Evolutionary conservation across 2,329 filamentous ascomycete genomes (phyloP).

Genomic region (Cordyceps farinosa): DNA sequence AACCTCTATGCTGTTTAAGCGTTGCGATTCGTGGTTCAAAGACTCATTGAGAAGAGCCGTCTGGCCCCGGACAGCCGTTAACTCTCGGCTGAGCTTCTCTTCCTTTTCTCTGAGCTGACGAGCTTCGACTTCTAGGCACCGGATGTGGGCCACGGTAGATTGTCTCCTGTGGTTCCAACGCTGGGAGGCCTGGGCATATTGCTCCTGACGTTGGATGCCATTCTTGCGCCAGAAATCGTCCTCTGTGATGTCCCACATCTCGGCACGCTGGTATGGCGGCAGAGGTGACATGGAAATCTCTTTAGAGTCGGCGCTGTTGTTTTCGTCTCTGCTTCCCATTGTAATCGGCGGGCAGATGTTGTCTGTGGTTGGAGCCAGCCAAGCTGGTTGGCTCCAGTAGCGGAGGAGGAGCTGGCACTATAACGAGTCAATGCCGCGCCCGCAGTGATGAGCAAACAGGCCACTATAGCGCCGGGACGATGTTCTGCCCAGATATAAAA

Average conservation of each 20-base stretch:
- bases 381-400: slow-evolving; percentile 1
- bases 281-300: slow-evolving; percentile 1
- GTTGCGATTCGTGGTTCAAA: background rate
- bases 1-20: background rate
- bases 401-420: background rate
- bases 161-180: slow-evolving; percentile 9
- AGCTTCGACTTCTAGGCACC: background rate
- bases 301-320: background rate
- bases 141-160: background rate
- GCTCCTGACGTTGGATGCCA: slow-evolving; percentile 24
- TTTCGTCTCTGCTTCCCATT: background rate
- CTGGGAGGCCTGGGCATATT: slow-evolving; percentile 25
- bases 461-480: background rate
- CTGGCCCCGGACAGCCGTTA: background rate
- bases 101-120: background rate
- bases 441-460: slow-evolving; percentile 5
- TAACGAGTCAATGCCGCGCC: slow-evolving; percentile 1
- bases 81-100: background rate
- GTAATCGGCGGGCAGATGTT: background rate
- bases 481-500: background rate
- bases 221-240: slow-evolving; percentile 34
- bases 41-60: background rate
- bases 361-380: background rate
- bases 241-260: slow-evolving; percentile 36
- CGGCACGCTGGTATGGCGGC: background rate